Conservation (phyloP, 169 alveolate species). For the Cryptosporidium ubiquitum region DNA sequence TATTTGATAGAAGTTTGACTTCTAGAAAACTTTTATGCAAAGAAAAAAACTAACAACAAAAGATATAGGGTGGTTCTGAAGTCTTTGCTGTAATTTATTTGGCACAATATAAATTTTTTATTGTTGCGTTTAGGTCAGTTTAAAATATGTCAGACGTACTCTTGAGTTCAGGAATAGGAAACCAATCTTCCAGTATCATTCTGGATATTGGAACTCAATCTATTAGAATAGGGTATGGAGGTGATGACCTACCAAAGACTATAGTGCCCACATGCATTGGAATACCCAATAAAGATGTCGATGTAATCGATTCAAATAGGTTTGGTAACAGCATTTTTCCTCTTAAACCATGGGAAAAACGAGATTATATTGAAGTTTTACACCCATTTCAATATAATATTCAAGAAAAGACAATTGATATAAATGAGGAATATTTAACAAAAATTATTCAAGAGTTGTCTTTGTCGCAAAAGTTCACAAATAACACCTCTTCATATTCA, state of each 20-base stretch:
- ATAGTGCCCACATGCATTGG: conserved; percentile 51
- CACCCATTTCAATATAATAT: conserved; percentile 34
- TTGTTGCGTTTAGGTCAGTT: neutral
- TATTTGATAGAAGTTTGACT: neutral
- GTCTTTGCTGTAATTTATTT: neutral
- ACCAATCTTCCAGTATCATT: conserved; percentile 10
- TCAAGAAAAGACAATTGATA: conserved; percentile 30
- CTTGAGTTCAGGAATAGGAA: conserved; percentile 27
- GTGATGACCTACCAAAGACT: conserved; percentile 60
- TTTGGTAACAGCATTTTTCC: conserved; percentile 49
- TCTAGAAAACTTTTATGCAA: neutral
- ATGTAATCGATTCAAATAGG: conserved; percentile 9
- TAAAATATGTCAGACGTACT: neutral
- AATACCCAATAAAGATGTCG: conserved; percentile 36
- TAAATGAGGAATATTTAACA: conserved; percentile 43
- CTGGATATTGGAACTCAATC: conserved; percentile 69
- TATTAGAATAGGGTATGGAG: conserved; percentile 63
- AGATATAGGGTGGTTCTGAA: neutral
- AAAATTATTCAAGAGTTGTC: conserved; percentile 39
- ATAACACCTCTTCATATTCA: conserved; percentile 23
- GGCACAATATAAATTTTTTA: neutral
- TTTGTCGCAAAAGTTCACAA: conserved; percentile 13
- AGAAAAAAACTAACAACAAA: neutral
- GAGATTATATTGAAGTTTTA: conserved; percentile 57
- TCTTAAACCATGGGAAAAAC: conserved; percentile 74